These are phyloP conservation scores for Solanum peruvianum DNA, from an alignment of 257 asterid genomes.

Conservation along the genomic window DNA sequence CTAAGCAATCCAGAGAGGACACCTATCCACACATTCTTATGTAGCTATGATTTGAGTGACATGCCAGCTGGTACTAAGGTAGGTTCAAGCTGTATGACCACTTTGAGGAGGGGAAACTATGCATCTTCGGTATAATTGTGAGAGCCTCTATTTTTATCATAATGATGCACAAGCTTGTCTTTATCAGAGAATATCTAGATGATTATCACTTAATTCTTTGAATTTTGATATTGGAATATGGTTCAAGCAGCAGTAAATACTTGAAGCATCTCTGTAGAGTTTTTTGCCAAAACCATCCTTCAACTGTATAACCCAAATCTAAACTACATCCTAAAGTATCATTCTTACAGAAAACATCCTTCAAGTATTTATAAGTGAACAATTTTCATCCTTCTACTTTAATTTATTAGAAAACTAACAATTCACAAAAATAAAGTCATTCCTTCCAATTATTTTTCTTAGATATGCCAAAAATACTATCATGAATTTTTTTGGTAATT, in stretches of 20 bases:
- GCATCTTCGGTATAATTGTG: not conserved
- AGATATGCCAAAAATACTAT: no score
- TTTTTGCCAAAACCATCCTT: no score
- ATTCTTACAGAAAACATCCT: no score
- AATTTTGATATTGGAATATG: not conserved
- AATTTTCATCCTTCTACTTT: no score
- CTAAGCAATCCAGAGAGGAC: slow-evolving; percentile 94
- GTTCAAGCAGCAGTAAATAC: not conserved
- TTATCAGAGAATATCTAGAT: not conserved
- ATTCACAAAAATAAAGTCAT: no score
- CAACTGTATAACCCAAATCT: no score
- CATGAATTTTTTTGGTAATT: no score
- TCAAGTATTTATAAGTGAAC: no score
- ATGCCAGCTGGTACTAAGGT: slow-evolving; percentile 97
- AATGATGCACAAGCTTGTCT: not conserved
- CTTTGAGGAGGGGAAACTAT: not conserved
- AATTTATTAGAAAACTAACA: no score
- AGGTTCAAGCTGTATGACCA: not conserved
- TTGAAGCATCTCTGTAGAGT: not conserved
- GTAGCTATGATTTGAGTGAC: slow-evolving; percentile 84
- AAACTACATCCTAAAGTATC: no score
- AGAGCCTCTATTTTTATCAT: not conserved
- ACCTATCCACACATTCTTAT: slow-evolving; percentile 82
- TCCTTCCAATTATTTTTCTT: no score
- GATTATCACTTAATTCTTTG: not conserved